A percentile compares a stretch with the other conserved stretches of the same genome.
Conservation (phyloP, 2,329 filamentous ascomycete genomes). For the Aspergillus neotritici region DNA sequence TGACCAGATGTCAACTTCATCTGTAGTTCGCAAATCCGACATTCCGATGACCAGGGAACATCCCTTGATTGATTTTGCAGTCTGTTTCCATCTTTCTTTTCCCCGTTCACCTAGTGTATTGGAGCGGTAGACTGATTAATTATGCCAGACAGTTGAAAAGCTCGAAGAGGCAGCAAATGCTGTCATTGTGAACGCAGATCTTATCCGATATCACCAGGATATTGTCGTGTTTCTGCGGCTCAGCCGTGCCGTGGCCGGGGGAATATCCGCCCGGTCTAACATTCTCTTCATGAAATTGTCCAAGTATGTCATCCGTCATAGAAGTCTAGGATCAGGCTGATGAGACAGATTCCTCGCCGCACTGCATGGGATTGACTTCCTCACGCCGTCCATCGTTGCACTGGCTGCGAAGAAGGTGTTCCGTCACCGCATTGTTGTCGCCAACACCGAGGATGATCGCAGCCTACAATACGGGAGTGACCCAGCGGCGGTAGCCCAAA, state of each 20-base stretch:
- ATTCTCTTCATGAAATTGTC: conserved; percentile 66
- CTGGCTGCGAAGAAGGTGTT: conserved; percentile 85
- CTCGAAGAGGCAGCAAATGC: conserved; percentile 55
- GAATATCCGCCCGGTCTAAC: conserved; percentile 72
- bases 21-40: conserved; percentile 29
- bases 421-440: conserved; percentile 71
- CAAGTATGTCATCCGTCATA: conserved; percentile 37
- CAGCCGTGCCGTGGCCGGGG: conserved; percentile 75
- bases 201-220: conserved; percentile 80
- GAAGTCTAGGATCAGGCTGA: background rate
- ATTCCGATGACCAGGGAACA: conserved; percentile 14
- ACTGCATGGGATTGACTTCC: conserved; percentile 72
- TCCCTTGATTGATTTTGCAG: conserved; percentile 20
- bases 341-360: conserved; percentile 56
- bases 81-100: conserved; percentile 7
- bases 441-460: conserved; percentile 64
- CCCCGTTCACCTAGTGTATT: background rate
- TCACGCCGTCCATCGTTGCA: conserved; percentile 75
- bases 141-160: conserved; percentile 45
- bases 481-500: conserved; percentile 58
- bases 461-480: conserved; percentile 93
- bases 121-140: conserved; percentile 3
- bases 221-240: conserved; percentile 80
- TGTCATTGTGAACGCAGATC: conserved; percentile 66
- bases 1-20: conserved; percentile 31